These are phyloP conservation scores for Metschnikowia lachancei DNA, from an alignment of 805 yeast genomes.

Conservation along the genomic window DNA sequence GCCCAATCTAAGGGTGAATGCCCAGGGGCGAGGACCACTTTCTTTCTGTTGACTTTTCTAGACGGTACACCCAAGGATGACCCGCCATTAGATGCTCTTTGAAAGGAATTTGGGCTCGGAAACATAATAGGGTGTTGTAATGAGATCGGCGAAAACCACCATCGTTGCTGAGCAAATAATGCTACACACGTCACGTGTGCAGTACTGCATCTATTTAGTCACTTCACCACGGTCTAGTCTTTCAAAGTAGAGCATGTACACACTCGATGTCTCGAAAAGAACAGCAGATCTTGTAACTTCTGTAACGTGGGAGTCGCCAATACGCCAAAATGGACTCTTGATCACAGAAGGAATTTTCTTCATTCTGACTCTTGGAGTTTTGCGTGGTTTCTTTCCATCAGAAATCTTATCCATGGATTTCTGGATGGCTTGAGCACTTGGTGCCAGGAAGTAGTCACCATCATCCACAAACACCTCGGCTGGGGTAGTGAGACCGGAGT, in stretches of 20 bases:
- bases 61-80: slow-evolving; percentile 16
- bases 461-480: slow-evolving; percentile 40
- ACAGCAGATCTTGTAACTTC: slow-evolving; percentile 62
- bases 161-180: slow-evolving; percentile 1
- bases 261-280: slow-evolving; percentile 68
- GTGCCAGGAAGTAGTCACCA: slow-evolving; percentile 27
- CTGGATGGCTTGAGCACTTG: slow-evolving; percentile 18
- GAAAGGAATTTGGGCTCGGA: slow-evolving; percentile 34
- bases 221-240: slow-evolving; percentile 35
- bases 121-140: slow-evolving; percentile 11
- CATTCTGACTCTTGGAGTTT: slow-evolving; percentile 31
- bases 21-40: slow-evolving; percentile 71
- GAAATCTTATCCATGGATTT: slow-evolving; percentile 16
- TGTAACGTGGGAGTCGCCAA: slow-evolving; percentile 70
- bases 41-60: slow-evolving; percentile 27
- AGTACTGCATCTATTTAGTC: slow-evolving; percentile 9
- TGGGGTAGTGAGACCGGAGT: slow-evolving; percentile 42
- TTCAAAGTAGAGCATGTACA: slow-evolving; percentile 83
- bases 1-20: slow-evolving; percentile 92
- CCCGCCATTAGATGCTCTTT: slow-evolving; percentile 25
- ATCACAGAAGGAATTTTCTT: slow-evolving; percentile 55
- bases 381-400: slow-evolving; percentile 10
- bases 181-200: slow-evolving; percentile 10
- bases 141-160: background rate
- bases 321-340: slow-evolving; percentile 75